Evolutionary conservation across 2,329 filamentous ascomycete species (phyloP).

Genomic region (Orbilia oligospora): DNA sequence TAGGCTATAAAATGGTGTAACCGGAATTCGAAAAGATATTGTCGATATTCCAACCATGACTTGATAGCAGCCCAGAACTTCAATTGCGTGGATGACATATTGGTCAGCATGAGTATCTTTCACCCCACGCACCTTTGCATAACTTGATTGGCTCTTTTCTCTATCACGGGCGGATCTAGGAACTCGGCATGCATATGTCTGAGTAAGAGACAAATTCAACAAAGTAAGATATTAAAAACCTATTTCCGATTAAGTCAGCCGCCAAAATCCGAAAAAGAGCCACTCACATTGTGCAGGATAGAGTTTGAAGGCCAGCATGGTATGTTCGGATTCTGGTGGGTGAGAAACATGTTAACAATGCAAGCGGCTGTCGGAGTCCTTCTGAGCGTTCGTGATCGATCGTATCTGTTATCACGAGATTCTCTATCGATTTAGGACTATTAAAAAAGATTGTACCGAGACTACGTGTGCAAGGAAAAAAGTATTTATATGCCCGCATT

Average conservation of each 20-base stretch:
- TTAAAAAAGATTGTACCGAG: too few relatives aligned
- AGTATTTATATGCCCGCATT: constrained; percentile 18
- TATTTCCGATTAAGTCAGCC: constrained; percentile 52
- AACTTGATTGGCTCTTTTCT: neutral
- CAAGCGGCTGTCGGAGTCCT: neutral
- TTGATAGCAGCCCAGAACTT: neutral
- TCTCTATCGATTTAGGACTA: too few relatives aligned
- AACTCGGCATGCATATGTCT: neutral
- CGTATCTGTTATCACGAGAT: neutral
- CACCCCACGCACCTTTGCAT: constrained; percentile 1
- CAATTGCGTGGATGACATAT: neutral
- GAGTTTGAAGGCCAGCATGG: too few relatives aligned
- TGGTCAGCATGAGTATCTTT: constrained; percentile 2
- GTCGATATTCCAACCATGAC: too few relatives aligned
- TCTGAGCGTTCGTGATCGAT: neutral
- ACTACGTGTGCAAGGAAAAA: too few relatives aligned
- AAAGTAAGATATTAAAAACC: constrained; percentile 29
- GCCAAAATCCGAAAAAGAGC: constrained; percentile 31
- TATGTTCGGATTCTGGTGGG: neutral
- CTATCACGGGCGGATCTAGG: neutral
- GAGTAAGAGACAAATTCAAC: neutral
- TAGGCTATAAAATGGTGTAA: too few relatives aligned
- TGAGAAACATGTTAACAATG: neutral
- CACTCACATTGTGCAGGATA: neutral
- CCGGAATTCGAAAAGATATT: too few relatives aligned